Base-by-base conservation (phyloP, 2,329 filamentous ascomycete genomes). In the Sporothrix pseudoabietina region DNA sequence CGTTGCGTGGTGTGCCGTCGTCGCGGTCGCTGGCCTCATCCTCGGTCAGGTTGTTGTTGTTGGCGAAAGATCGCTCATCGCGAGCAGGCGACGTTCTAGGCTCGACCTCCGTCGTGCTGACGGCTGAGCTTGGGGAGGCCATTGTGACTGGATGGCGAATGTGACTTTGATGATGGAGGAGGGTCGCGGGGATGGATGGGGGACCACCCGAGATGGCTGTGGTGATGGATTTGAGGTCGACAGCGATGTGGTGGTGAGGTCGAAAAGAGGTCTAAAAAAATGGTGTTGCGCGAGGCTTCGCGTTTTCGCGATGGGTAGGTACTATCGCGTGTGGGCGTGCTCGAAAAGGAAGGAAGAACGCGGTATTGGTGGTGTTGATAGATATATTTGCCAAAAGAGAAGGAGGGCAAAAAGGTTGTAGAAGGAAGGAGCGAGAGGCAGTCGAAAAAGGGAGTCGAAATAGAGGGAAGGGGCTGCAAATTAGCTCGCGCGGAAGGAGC, bases 21-120 rank as follows among this genome's bases (percentile, higher is more conserved):
- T 55, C 39, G 32, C 39, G 26, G 59, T 61, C 65, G 39, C 54
- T 79, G 76, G 85, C 84, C 49, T 87, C 85, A 75, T 87, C 85
- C 68, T 87, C 85, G 72, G 82, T 83, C 74, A 80, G 80, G 77
- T 82, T 83, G 47, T 54, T 55, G 78, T 82, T 83, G 32, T 84
- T 84, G 75, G 82, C 79, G 74, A 86, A 85, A 3, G 85, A 86
- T 77, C 85, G 85, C 75, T 85, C 84, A 71, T 77, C 76, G 44
- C 80, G 81, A 32, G 77, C 80, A 30, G 85, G 85, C 9, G 85
- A 87, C 77, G 84, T 86, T 30, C 82, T 81, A 0, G 80, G 78
- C 73, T 87, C 85, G 47, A 81, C 78, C 72, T 86, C 85, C 66
- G 85, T 86, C 76, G 82, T 82, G 74, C 80, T 82, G 73, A 79